Conservation (phyloP, 306 rosid species). For the Argentina anserina region DNA sequence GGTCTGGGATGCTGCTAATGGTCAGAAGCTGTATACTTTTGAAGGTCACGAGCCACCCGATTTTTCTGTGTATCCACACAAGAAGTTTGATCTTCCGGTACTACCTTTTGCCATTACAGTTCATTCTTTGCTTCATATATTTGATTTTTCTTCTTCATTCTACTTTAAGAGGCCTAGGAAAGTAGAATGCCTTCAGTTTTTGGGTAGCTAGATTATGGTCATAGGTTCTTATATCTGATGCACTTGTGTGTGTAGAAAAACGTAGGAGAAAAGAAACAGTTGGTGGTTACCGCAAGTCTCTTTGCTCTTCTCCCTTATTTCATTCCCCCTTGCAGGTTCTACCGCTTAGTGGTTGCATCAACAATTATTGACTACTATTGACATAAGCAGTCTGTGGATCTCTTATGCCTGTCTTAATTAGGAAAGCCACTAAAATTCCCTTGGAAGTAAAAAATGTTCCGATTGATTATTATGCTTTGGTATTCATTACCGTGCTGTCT, state of each 20-base stretch:
- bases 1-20: constrained; percentile 40
- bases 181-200: too few species aligned
- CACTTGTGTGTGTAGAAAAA: not conserved
- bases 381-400: not conserved
- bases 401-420: not conserved
- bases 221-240: not conserved
- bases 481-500: too few species aligned
- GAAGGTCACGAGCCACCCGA: constrained; percentile 41
- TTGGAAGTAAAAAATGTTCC: not conserved
- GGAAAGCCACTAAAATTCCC: not conserved
- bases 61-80: constrained; percentile 36
- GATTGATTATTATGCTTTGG: not conserved
- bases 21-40: constrained; percentile 14
- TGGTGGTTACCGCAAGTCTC: not conserved
- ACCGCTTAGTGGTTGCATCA: not conserved
- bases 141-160: not conserved
- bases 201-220: not conserved
- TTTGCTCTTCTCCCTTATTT: not conserved
- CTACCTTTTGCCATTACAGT: not conserved
- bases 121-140: not conserved
- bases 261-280: not conserved
- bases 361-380: not conserved
- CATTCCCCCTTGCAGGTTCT: not conserved
- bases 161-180: not conserved
- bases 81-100: constrained; percentile 25